Conservation (phyloP, 257 asterid genomes). For the Salvia splendens region DNA sequence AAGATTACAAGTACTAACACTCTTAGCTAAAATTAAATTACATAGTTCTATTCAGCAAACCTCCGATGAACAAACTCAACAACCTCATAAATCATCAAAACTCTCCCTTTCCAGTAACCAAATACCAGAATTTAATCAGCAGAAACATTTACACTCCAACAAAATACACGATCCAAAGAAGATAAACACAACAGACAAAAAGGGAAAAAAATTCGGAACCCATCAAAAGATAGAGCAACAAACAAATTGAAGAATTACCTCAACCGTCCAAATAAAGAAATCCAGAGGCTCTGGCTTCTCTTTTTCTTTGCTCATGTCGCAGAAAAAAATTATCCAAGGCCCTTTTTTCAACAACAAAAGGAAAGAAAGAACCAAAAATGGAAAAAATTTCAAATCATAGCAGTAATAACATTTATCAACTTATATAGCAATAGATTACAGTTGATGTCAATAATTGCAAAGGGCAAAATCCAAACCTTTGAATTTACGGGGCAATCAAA, state of each 20-base stretch:
- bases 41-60: neutral
- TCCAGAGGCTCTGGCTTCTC: constrained; percentile 85
- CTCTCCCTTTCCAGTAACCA: neutral
- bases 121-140: constrained; percentile 13
- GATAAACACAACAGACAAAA: neutral
- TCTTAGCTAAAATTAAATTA: neutral
- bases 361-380: constrained; percentile 19
- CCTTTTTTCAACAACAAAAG: constrained; percentile 19
- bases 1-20: neutral
- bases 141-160: constrained; percentile 4
- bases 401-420: constrained; percentile 10
- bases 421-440: constrained; percentile 14
- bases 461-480: constrained; percentile 41
- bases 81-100: neutral
- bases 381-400: constrained; percentile 38
- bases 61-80: constrained; percentile 21
- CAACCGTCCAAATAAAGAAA: constrained; percentile 93
- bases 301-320: constrained; percentile 68
- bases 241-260: constrained; percentile 45
- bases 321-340: constrained; percentile 24
- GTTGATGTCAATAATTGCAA: constrained; percentile 39
- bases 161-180: constrained; percentile 32
- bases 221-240: constrained; percentile 8
- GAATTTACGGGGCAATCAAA: constrained; percentile 30
- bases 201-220: constrained; percentile 9